These are phyloP conservation scores for Noccaea caerulescens DNA, from an alignment of 345 rosid genomes.

Conservation along the genomic window DNA sequence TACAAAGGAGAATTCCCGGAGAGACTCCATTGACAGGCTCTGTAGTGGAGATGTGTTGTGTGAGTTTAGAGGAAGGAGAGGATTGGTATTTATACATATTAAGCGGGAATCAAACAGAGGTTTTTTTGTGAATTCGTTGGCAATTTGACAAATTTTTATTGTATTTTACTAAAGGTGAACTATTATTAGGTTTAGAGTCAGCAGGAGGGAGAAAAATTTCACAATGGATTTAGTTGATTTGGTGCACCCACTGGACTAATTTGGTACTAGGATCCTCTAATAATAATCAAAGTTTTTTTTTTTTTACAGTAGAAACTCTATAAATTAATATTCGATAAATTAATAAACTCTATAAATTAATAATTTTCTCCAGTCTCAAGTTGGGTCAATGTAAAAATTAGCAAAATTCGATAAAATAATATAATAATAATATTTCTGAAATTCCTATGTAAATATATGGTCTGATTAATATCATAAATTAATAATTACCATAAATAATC, in stretches of 20 bases:
- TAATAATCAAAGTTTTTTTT: slow-evolving; percentile 6
- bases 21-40: slow-evolving; percentile 40
- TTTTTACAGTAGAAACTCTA: background rate
- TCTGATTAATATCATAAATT: too few relatives aligned
- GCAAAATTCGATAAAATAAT: too few relatives aligned
- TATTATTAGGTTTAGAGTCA: slow-evolving; percentile 39
- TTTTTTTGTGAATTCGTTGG: slow-evolving; percentile 40
- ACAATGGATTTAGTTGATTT: slow-evolving; percentile 42
- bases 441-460: too few relatives aligned
- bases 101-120: slow-evolving; percentile 33
- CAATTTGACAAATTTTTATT: slow-evolving; percentile 3
- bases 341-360: too few relatives aligned
- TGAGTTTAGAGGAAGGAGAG: slow-evolving; percentile 25
- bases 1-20: slow-evolving; percentile 12
- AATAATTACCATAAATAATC: too few relatives aligned
- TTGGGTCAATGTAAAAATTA: too few relatives aligned
- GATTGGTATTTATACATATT: slow-evolving; percentile 37
- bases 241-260: slow-evolving; percentile 46
- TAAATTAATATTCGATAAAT: too few relatives aligned
- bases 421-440: too few relatives aligned
- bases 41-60: slow-evolving; percentile 26
- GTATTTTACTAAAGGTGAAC: slow-evolving; percentile 23
- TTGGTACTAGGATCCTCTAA: slow-evolving; percentile 36
- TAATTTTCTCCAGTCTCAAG: too few relatives aligned
- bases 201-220: slow-evolving; percentile 24